phyloP scores from a whole-genome alignment of 495 filamentous ascomycete genomes.

The Darksidea phi region DNA sequence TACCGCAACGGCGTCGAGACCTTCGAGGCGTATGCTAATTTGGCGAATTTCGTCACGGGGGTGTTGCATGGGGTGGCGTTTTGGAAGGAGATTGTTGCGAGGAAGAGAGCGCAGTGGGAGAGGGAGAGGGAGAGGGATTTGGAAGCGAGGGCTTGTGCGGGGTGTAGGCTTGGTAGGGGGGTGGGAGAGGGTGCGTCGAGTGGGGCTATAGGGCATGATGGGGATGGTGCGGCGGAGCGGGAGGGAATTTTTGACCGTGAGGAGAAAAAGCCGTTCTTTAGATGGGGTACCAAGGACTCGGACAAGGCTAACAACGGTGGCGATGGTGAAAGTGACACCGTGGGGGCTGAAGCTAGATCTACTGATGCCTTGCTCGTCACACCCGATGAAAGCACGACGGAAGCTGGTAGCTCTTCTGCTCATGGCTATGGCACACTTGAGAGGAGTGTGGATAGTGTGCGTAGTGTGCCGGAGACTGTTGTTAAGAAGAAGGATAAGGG shows the following conservation, averaged over 20 bases:
- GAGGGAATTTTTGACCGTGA: not conserved
- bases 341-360: not conserved
- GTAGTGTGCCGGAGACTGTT: slow-evolving; percentile 12
- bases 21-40: slow-evolving; percentile 21
- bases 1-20: slow-evolving; percentile 8
- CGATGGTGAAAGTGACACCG: not conserved
- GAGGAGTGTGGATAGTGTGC: slow-evolving; percentile 18
- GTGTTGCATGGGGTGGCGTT: slow-evolving; percentile 17
- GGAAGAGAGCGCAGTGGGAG: too few relatives aligned
- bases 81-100: slow-evolving; percentile 28
- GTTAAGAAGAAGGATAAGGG: slow-evolving; percentile 29
- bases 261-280: slow-evolving; percentile 8
- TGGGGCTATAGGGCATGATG: too few relatives aligned
- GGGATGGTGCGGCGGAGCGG: too few relatives aligned
- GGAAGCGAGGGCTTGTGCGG: slow-evolving; percentile 6
- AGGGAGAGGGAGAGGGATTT: slow-evolving; percentile 2
- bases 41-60: slow-evolving; percentile 7
- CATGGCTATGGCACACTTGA: slow-evolving; percentile 7
- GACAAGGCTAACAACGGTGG: not conserved
- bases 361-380: slow-evolving; percentile 18
- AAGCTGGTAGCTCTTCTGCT: slow-evolving; percentile 10
- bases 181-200: not conserved
- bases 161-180: not conserved
- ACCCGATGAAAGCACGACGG: slow-evolving; percentile 17
- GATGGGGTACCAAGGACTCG: slow-evolving; percentile 2